Evolutionary conservation across 1,139 yeast species (phyloP).

Genomic region (Arxiozyma bovina): DNA sequence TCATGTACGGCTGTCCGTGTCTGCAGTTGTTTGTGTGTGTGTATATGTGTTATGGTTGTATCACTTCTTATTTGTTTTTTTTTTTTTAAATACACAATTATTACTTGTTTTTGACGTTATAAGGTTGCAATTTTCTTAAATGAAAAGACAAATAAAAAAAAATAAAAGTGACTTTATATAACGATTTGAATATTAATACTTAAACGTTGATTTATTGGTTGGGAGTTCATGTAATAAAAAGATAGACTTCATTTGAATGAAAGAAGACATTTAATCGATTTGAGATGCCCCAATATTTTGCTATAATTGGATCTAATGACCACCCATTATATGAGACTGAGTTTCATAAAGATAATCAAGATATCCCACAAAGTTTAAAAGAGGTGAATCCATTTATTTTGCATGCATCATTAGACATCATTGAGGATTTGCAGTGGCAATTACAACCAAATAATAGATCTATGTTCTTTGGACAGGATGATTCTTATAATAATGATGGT

Average conservation of each 20-base stretch:
- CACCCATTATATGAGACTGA: conserved; percentile 83
- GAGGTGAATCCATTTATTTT: conserved; percentile 83
- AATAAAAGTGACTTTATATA: no score
- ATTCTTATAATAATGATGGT: conserved; percentile 6
- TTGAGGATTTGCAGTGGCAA: conserved; percentile 85
- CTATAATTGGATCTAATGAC: conserved; percentile 81
- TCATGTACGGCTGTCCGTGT: no score
- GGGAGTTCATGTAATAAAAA: background rate
- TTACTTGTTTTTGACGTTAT: no score
- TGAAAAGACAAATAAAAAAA: no score
- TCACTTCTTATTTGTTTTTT: no score
- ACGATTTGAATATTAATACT: background rate
- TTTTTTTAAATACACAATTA: no score
- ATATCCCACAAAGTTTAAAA: conserved; percentile 57
- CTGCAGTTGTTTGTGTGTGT: background rate
- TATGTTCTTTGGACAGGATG: conserved; percentile 19
- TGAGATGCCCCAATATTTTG: conserved; percentile 68
- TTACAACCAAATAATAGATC: conserved; percentile 34
- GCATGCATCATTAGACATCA: conserved; percentile 78
- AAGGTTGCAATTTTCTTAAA: no score
- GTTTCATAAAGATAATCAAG: conserved; percentile 34
- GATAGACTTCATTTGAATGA: no score
- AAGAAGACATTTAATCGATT: background rate
- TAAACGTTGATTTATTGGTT: background rate
- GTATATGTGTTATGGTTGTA: no score